Percentiles rank a stretch among this genome's conserved stretches.
Evolutionary conservation across 805 yeast genomes (phyloP).

Genomic region (Starmera pachycereana): DNA sequence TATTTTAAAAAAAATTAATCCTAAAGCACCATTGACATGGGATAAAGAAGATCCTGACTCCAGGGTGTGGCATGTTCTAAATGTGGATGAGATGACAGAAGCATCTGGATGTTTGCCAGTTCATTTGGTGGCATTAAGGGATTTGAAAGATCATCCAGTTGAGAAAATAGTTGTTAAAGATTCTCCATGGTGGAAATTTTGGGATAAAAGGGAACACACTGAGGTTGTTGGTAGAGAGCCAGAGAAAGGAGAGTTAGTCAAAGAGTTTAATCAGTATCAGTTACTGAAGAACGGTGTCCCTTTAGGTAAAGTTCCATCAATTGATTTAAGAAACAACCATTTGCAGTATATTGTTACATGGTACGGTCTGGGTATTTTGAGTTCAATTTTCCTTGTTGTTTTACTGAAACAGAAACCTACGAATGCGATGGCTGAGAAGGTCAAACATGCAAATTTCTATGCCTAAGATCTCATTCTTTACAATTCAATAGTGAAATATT

Average conservation of each 20-base stretch:
- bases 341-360: constrained; percentile 88
- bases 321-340: constrained; percentile 81
- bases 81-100: constrained; percentile 70
- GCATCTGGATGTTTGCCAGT: constrained; percentile 60
- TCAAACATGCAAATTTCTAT: constrained; percentile 34
- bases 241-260: constrained; percentile 7
- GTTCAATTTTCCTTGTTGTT: constrained; percentile 52
- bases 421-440: constrained; percentile 34
- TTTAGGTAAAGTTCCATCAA: constrained; percentile 69
- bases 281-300: constrained; percentile 82
- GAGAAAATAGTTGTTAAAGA: constrained; percentile 24
- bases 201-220: constrained; percentile 8
- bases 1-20: constrained; percentile 57
- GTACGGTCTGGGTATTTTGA: constrained; percentile 78
- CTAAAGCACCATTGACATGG: constrained; percentile 54
- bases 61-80: constrained; percentile 68
- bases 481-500: no score
- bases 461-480: no score
- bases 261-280: constrained; percentile 44
- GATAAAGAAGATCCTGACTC: constrained; percentile 59
- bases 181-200: constrained; percentile 21
- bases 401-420: constrained; percentile 35
- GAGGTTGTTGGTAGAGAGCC: constrained; percentile 4
- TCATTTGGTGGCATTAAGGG: constrained; percentile 65
- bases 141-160: constrained; percentile 50